These are phyloP conservation scores for Xylariaceae sp. DNA, from an alignment of 2,329 filamentous ascomycete species.

Conservation along the genomic window DNA sequence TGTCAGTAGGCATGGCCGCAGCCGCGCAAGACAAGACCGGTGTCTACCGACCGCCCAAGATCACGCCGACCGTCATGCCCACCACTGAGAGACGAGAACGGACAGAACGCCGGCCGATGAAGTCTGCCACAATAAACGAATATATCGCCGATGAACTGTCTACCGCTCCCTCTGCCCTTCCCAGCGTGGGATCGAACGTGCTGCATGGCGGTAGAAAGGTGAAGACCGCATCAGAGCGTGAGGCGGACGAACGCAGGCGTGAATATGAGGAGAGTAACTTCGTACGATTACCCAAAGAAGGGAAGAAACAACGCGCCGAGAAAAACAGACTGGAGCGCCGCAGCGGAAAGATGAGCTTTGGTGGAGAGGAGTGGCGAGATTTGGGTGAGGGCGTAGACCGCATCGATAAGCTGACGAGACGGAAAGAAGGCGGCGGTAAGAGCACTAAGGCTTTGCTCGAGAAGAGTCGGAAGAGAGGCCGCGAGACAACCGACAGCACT, in stretches of 20 bases:
- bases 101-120: conserved; percentile 57
- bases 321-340: conserved; percentile 50
- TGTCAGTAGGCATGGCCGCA: conserved; percentile 33
- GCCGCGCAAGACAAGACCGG: conserved; percentile 52
- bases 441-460: conserved; percentile 64
- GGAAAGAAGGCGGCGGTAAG: conserved; percentile 54
- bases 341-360: conserved; percentile 62
- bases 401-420: conserved; percentile 76
- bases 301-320: conserved; percentile 79
- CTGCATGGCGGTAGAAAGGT: conserved; percentile 70
- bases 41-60: conserved; percentile 83
- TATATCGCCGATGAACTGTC: conserved; percentile 85
- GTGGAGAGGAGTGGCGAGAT: conserved; percentile 89
- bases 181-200: conserved; percentile 90
- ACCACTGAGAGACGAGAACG: conserved; percentile 60
- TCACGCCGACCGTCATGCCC: conserved; percentile 82
- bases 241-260: conserved; percentile 70
- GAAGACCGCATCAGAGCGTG: conserved; percentile 72
- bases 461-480: conserved; percentile 77
- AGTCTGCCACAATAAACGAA: conserved; percentile 85
- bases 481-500: conserved; percentile 64
- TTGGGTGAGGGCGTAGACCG: conserved; percentile 81
- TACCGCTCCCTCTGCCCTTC: conserved; percentile 72
- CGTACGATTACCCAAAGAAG: conserved; percentile 75
- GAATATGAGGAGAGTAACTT: conserved; percentile 94